These are phyloP conservation scores for Xerocomellus intermedius DNA, from an alignment of 768 basidiomycete species.

Conservation along the genomic window DNA sequence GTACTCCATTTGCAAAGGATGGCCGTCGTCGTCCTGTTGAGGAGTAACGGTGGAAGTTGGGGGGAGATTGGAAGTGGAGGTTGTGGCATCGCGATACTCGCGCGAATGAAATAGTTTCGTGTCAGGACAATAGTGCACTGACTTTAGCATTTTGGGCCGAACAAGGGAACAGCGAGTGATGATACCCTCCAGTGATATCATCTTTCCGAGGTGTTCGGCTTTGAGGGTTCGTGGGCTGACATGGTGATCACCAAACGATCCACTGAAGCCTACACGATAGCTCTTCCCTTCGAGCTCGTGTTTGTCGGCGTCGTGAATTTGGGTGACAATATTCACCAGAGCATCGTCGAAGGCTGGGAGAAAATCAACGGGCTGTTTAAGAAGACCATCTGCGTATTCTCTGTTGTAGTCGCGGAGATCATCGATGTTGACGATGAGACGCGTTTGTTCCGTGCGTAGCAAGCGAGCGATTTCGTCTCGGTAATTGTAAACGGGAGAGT, in stretches of 20 bases:
- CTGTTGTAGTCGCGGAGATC: constrained; percentile 92
- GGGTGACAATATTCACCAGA: constrained; percentile 67
- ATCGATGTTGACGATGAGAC: constrained; percentile 94
- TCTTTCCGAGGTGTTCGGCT: constrained; percentile 86
- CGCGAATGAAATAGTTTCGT: constrained; percentile 82
- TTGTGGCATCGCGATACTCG: constrained; percentile 91
- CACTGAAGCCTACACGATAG: constrained; percentile 88
- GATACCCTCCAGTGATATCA: constrained; percentile 97
- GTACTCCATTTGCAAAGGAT: constrained; percentile 85
- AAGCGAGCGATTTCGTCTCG: constrained; percentile 80
- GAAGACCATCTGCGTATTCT: constrained; percentile 81
- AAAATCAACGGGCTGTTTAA: constrained; percentile 85
- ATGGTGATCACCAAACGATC: constrained; percentile 97
- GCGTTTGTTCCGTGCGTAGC: constrained; percentile 78
- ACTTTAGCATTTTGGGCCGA: constrained; percentile 97
- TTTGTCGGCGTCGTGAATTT: constrained; percentile 74
- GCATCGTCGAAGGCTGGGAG: constrained; percentile 90
- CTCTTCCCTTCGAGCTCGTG: constrained; percentile 77
- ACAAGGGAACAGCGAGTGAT: constrained; percentile 98
- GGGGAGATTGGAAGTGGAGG: constrained; percentile 79
- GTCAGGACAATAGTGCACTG: constrained; percentile 92
- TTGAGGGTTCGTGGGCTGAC: constrained; percentile 91
- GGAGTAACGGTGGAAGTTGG: constrained; percentile 87
- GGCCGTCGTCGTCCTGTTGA: constrained; percentile 88
- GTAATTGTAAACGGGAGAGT: constrained; percentile 73